phyloP scores from a whole-genome alignment of 163 green algal genomes.

The Prototheca cutis region DNA sequence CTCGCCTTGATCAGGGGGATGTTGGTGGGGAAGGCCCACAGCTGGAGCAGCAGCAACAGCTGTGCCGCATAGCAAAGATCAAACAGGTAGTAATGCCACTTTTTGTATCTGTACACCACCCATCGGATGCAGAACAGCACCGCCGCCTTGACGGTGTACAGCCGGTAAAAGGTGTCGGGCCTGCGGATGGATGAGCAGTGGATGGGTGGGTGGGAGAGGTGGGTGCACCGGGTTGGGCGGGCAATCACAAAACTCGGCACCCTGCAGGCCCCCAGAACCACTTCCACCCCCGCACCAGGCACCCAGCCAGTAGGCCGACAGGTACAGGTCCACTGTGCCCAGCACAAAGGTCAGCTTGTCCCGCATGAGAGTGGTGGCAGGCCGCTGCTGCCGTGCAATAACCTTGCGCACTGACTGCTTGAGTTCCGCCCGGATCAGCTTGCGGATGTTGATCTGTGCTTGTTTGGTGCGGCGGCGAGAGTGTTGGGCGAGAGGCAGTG shows the following conservation, averaged over 20 bases:
- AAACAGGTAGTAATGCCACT: slow-evolving; percentile 61
- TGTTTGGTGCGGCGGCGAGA: too few relatives aligned
- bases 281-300: slow-evolving; percentile 9
- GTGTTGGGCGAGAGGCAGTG: background rate
- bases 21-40: slow-evolving; percentile 47
- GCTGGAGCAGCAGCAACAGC: slow-evolving; percentile 40
- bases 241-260: background rate
- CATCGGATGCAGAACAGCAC: slow-evolving; percentile 21
- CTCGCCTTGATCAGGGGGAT: slow-evolving; percentile 42
- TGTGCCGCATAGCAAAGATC: slow-evolving; percentile 60
- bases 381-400: background rate
- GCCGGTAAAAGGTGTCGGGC: slow-evolving; percentile 51
- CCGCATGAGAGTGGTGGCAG: slow-evolving; percentile 2
- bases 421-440: background rate
- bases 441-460: background rate
- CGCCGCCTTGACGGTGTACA: slow-evolving; percentile 47
- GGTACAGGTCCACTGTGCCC: slow-evolving; percentile 36
- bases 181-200: background rate
- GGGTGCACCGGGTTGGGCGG: background rate
- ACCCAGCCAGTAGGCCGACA: slow-evolving; percentile 26
- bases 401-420: background rate
- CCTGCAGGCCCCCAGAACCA: background rate
- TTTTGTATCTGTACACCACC: slow-evolving; percentile 8
- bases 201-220: background rate
- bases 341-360: slow-evolving; percentile 68